Evolutionary conservation across 345 rosid genomes (phyloP).

Genomic region (Aegle marmelos): DNA sequence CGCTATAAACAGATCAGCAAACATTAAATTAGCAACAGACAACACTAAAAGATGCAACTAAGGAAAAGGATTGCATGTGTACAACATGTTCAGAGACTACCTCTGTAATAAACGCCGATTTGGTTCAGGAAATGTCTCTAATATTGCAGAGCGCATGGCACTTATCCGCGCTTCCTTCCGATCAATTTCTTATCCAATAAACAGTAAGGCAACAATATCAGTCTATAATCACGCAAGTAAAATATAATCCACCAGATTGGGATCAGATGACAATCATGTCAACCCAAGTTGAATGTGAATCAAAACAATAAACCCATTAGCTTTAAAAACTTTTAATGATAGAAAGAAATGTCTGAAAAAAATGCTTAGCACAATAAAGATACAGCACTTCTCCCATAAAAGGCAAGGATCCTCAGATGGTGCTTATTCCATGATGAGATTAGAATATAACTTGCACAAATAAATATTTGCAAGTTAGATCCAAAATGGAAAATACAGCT

Average conservation of each 20-base stretch:
- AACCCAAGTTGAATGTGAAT: neutral
- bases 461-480: neutral
- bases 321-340: neutral
- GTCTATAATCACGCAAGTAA: constrained; percentile 13
- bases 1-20: neutral
- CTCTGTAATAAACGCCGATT: constrained; percentile 89
- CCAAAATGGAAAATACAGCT: neutral
- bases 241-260: neutral
- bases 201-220: constrained; percentile 9
- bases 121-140: constrained; percentile 98
- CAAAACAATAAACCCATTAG: neutral
- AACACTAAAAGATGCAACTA: neutral
- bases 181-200: constrained; percentile 68
- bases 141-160: constrained; percentile 83
- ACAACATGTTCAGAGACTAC: constrained; percentile 24
- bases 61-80: neutral
- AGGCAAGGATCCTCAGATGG: neutral
- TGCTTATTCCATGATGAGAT: neutral
- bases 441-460: neutral
- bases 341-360: neutral
- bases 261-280: neutral
- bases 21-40: neutral
- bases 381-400: neutral
- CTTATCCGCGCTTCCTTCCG: constrained; percentile 74
- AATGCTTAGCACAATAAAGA: neutral